Conservation (phyloP, 2,329 filamentous ascomycete genomes). For the Stemphylium beticola region DNA sequence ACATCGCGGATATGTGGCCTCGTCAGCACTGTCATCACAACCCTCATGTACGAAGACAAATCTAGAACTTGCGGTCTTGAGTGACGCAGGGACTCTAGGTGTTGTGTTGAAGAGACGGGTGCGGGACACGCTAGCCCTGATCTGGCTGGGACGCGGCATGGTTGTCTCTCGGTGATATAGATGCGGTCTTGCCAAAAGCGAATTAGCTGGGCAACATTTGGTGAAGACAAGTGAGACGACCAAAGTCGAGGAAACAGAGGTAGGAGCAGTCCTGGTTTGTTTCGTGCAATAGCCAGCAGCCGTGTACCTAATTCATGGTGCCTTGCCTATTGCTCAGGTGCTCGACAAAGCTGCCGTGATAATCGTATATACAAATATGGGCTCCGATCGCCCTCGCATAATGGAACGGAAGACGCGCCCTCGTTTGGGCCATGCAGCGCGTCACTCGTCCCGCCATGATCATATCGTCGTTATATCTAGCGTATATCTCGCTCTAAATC, state of each 20-base stretch:
- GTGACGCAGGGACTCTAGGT: background rate
- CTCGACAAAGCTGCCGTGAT: constrained; percentile 19
- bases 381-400: constrained; percentile 22
- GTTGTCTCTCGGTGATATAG: background rate
- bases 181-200: background rate
- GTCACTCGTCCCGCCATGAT: constrained; percentile 43
- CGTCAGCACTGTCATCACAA: background rate
- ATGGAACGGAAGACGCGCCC: constrained; percentile 24
- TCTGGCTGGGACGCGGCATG: background rate
- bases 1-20: background rate
- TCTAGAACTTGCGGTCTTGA: background rate
- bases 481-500: constrained; percentile 42
- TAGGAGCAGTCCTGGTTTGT: background rate
- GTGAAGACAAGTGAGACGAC: background rate
- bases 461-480: constrained; percentile 48
- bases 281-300: constrained; percentile 2
- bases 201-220: background rate
- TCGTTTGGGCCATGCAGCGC: constrained; percentile 28
- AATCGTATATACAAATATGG: constrained; percentile 43
- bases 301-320: constrained; percentile 1
- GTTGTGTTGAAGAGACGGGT: background rate
- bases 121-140: background rate
- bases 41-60: background rate
- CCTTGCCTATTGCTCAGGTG: constrained; percentile 4
- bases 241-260: background rate